Evolutionary conservation across 495 filamentous ascomycete species (phyloP), one percentile per base, ranked within the genome.

Genomic region (Peziza echinospora): DNA sequence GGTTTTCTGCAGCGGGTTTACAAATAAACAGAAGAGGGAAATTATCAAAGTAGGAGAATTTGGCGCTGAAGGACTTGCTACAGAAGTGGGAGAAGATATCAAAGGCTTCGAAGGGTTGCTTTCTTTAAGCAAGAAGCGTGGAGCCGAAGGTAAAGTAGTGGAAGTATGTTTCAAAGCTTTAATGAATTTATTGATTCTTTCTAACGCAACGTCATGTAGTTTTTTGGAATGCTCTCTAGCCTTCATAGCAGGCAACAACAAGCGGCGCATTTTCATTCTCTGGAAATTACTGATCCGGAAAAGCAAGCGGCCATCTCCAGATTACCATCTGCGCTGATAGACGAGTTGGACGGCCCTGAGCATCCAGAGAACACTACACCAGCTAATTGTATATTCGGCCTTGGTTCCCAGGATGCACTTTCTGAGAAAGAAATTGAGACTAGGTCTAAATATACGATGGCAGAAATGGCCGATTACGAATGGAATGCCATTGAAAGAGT

Each of bases 31-130:
- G 46, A 59, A 58, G 26, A 46, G 55, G 28, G 56, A 59, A 41
- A 42, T 59, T 43, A 23, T 59, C 34, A 59, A 59, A 47, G 41
- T 39, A 10, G 56, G 56, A 3, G 56, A 59, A 41, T 59, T 59
- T 46, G 53, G 56, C 19, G 47, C 44, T 11, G 56, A 59, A 26
- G 56, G 52, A 11, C 30, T 37, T 7, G 30, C 13, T 23, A 53
- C 51, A 16, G 28, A 44, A 24, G 46, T 59, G 8, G 56, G 59
- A 23, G 42, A 44, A 21, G 45, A 59, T 34, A 53, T 59, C 42
- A 34, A 43, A 23, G 48, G 54, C 24, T 49, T 59, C 34, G 49
- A 51, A 30, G 48, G 52, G n/a, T 59, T 59, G 42, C 47, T 46
- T 26, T 56, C 56, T 16, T 49, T 59, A 24, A 56, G 56, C 16